phyloP scores from a whole-genome alignment of 2,329 filamentous ascomycete species.

The Cryphonectria nitschkei region DNA sequence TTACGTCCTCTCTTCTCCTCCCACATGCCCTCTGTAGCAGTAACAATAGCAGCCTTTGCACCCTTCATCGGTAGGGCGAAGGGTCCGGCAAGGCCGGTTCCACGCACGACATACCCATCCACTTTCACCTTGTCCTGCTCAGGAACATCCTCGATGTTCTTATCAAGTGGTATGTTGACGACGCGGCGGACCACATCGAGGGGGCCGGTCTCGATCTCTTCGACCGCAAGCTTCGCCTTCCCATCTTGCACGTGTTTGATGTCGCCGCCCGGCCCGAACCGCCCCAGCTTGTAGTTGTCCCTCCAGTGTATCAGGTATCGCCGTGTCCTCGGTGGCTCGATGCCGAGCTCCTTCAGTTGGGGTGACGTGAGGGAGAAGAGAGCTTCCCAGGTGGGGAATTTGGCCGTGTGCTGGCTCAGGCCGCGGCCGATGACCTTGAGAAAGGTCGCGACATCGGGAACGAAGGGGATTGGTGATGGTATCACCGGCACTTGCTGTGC shows the following conservation, averaged over 20 bases:
- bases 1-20: conserved; percentile 85
- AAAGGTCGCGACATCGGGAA: conserved; percentile 84
- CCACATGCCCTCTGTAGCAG: conserved; percentile 87
- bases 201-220: conserved; percentile 40
- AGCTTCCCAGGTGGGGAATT: conserved; percentile 88
- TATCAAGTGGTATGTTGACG: conserved; percentile 57
- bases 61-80: conserved; percentile 72
- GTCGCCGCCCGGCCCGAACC: conserved; percentile 83
- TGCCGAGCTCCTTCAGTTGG: conserved; percentile 80
- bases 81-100: conserved; percentile 74
- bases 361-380: conserved; percentile 80
- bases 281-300: conserved; percentile 77
- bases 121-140: conserved; percentile 55
- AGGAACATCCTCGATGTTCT: conserved; percentile 41
- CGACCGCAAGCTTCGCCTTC: conserved; percentile 54
- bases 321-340: conserved; percentile 82
- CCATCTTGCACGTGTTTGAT: conserved; percentile 69
- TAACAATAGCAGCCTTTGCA: conserved; percentile 66
- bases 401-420: conserved; percentile 78
- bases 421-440: conserved; percentile 88
- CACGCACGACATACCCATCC: conserved; percentile 68
- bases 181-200: conserved; percentile 54
- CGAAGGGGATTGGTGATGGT: conserved; percentile 79
- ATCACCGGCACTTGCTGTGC: conserved; percentile 40
- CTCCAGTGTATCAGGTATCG: conserved; percentile 88